phyloP scores from a whole-genome alignment of 306 rosid genomes.

The Acacia crassicarpa region DNA sequence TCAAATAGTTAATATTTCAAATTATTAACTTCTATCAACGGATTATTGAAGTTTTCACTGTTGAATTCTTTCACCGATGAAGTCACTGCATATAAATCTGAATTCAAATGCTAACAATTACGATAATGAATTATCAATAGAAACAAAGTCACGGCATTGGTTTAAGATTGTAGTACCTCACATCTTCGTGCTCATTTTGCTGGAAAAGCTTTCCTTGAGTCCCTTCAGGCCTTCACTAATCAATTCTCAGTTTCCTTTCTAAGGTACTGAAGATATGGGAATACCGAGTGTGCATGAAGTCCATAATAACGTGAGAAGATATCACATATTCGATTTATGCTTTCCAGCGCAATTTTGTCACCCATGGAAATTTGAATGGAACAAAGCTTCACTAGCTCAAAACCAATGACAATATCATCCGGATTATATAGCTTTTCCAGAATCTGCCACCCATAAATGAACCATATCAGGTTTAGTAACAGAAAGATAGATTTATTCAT shows the following conservation, averaged over 20 bases:
- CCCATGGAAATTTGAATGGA: conserved; percentile 70
- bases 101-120: background rate
- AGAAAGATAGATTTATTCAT: conserved; percentile 1
- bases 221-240: conserved; percentile 19
- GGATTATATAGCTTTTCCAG: conserved; percentile 70
- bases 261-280: conserved; percentile 60
- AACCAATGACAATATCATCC: conserved; percentile 78
- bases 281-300: conserved; percentile 53
- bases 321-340: conserved; percentile 46
- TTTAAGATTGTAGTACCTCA: conserved; percentile 13
- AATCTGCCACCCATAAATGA: conserved; percentile 52
- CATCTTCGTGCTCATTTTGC: conserved; percentile 12
- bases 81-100: conserved; percentile 19
- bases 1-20: background rate
- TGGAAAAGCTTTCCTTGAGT: conserved; percentile 26
- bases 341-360: conserved; percentile 44
- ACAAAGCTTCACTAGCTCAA: conserved; percentile 83
- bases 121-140: background rate
- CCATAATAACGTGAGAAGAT: conserved; percentile 75
- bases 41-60: background rate
- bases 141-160: background rate
- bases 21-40: background rate
- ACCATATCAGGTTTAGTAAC: background rate
- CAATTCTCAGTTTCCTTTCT: conserved; percentile 37
- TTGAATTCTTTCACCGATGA: conserved; percentile 7